Evolutionary conservation across 2,329 filamentous ascomycete species (phyloP).

Genomic region (Cladosporium sp.): DNA sequence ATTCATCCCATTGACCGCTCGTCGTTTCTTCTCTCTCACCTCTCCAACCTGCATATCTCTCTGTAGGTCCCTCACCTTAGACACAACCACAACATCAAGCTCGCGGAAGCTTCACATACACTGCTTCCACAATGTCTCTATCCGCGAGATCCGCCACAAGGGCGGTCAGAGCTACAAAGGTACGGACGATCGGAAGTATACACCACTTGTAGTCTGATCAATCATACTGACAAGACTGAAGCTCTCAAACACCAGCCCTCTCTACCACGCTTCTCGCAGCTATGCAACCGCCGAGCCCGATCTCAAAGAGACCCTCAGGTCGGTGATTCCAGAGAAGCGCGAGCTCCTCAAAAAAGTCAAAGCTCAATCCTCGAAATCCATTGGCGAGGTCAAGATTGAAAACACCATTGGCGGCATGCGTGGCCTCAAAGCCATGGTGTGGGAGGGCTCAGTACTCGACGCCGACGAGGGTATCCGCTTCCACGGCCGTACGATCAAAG

Average conservation of each 20-base stretch:
- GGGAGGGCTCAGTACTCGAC: constrained; percentile 96
- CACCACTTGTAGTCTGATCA: too few relatives aligned
- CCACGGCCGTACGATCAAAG: constrained; percentile 96
- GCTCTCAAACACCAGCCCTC: constrained; percentile 23
- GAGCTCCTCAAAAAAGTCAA: constrained; percentile 95
- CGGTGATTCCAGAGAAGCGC: constrained; percentile 84
- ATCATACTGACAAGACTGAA: too few relatives aligned
- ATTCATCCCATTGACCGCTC: constrained; percentile 1
- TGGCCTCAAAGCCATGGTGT: constrained; percentile 95
- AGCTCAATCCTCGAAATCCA: constrained; percentile 71
- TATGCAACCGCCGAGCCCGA: constrained; percentile 79
- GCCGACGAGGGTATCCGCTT: constrained; percentile 97
- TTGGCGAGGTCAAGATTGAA: constrained; percentile 90
- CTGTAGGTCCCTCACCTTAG: not conserved
- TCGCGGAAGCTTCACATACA: not conserved
- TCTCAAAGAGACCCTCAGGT: constrained; percentile 81
- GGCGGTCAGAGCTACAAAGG: constrained; percentile 62
- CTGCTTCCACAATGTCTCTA: constrained; percentile 53
- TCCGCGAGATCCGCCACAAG: constrained; percentile 58
- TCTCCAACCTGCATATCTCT: not conserved
- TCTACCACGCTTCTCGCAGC: constrained; percentile 40
- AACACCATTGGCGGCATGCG: constrained; percentile 94
- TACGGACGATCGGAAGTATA: constrained; percentile 38
- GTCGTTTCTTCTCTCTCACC: not conserved
- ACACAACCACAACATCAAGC: too few relatives aligned